Percentiles rank a stretch among this genome's conserved stretches.
Evolutionary conservation across 371 early-diverging fungal genomes (phyloP).

Genomic region (Edhazardia aedis): DNA sequence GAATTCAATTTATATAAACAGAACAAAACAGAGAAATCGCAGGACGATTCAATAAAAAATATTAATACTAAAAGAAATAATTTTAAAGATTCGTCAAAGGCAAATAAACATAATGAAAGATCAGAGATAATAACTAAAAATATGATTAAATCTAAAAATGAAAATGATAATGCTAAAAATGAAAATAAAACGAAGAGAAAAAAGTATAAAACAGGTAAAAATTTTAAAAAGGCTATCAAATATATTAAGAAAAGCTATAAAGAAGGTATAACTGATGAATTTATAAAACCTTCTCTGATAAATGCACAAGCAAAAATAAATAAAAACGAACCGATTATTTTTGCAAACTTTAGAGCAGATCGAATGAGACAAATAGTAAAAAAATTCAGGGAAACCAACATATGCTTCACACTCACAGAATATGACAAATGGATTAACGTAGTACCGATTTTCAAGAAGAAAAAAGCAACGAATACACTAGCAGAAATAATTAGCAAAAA

Average conservation of each 20-base stretch:
- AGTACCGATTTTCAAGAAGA: slow-evolving; percentile 63
- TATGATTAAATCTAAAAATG: too few species aligned
- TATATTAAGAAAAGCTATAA: slow-evolving; percentile 61
- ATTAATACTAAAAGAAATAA: too few species aligned
- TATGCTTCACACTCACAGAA: neutral
- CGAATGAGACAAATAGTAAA: slow-evolving; percentile 83
- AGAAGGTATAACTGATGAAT: slow-evolving; percentile 73
- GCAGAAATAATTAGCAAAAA: slow-evolving; percentile 75
- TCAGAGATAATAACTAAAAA: slow-evolving; percentile 3
- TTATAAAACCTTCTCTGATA: slow-evolving; percentile 78
- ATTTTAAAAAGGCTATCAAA: slow-evolving; percentile 14
- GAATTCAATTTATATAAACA: too few species aligned
- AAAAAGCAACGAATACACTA: slow-evolving; percentile 76
- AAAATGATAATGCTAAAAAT: too few species aligned
- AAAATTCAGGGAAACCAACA: slow-evolving; percentile 9
- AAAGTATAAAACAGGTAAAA: slow-evolving; percentile 3
- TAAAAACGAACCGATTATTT: slow-evolving; percentile 56
- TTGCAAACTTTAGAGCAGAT: slow-evolving; percentile 84
- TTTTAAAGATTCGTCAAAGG: too few species aligned
- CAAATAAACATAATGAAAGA: too few species aligned
- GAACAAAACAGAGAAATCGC: too few species aligned
- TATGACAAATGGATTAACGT: neutral
- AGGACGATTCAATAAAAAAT: too few species aligned
- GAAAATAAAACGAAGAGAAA: too few species aligned
- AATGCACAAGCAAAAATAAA: slow-evolving; percentile 52